Evolutionary conservation across 164 flowering plant species (phyloP).

Genomic region (Saururus chinensis): DNA sequence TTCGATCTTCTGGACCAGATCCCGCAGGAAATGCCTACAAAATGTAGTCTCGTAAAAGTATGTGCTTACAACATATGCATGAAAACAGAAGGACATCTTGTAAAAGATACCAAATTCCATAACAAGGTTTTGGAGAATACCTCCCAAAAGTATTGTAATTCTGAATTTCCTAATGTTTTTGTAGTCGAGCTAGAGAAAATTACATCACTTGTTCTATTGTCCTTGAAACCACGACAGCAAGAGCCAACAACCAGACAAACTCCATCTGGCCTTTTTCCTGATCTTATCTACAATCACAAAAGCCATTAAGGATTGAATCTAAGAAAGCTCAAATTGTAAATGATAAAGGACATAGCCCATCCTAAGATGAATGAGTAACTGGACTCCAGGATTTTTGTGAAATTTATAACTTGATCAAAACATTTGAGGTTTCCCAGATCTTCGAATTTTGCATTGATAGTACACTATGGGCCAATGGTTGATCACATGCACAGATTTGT

Average conservation of each 20-base stretch:
- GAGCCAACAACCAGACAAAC: constrained; percentile 92
- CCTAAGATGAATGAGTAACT: too few relatives aligned
- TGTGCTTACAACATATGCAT: background rate
- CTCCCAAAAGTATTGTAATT: constrained; percentile 90
- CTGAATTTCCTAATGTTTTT: constrained; percentile 50
- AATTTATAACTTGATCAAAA: too few relatives aligned
- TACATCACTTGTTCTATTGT: constrained; percentile 73
- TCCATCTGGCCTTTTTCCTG: constrained; percentile 87
- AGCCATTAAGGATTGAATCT: too few relatives aligned
- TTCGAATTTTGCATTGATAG: too few relatives aligned
- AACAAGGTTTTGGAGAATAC: constrained; percentile 18
- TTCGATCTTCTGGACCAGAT: constrained; percentile 81
- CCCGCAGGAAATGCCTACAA: constrained; percentile 96
- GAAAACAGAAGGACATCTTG: background rate
- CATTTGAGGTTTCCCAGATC: too few relatives aligned
- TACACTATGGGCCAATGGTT: too few relatives aligned
- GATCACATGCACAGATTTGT: too few relatives aligned
- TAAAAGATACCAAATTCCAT: background rate
- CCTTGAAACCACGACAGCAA: constrained; percentile 73
- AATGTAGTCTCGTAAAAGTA: background rate
- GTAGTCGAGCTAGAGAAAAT: constrained; percentile 66
- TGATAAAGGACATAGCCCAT: background rate
- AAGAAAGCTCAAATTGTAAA: background rate
- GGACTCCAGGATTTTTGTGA: too few relatives aligned
- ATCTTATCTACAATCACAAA: constrained; percentile 48